A percentile compares a stretch with the other conserved stretches of the same genome.
Conservation (phyloP, 176 grass and related monocot species). For the Eragrostis curvula region DNA sequence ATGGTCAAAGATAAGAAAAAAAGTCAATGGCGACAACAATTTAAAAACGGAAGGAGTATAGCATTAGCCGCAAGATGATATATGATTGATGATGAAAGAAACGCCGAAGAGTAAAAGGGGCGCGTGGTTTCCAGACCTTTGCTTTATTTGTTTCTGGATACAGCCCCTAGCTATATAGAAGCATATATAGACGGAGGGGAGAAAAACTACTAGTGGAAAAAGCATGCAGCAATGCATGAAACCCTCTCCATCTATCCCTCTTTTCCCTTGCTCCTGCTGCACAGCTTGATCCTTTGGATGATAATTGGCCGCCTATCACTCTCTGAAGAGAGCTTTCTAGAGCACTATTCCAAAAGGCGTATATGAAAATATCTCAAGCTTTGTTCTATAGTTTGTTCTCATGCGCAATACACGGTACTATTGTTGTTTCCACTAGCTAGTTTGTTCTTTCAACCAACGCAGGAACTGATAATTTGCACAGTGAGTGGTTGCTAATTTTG, state of each 20-base stretch:
- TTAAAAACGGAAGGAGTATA: too few species aligned
- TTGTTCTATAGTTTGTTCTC: not conserved
- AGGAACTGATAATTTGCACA: not conserved
- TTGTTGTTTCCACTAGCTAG: not conserved
- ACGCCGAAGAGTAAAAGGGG: not conserved
- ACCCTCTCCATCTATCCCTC: not conserved
- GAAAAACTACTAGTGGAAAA: not conserved
- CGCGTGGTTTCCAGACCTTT: slow-evolving; percentile 50
- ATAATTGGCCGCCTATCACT: slow-evolving; percentile 22
- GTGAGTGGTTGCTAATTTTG: not conserved
- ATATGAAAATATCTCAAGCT: slow-evolving; percentile 11
- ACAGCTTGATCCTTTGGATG: not conserved
- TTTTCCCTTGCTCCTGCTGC: not conserved
- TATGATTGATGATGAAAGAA: slow-evolving; percentile 22
- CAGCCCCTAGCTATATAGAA: not conserved
- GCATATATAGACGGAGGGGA: too few species aligned
- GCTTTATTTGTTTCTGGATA: slow-evolving; percentile 32
- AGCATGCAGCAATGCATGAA: not conserved
- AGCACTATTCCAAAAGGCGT: slow-evolving; percentile 34
- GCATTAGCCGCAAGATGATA: not conserved
- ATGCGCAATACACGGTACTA: not conserved
- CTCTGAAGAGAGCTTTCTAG: slow-evolving; percentile 24
- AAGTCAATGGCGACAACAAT: too few species aligned
- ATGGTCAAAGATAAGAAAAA: too few species aligned
- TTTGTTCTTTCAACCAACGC: not conserved